A percentile compares a stretch with the other conserved stretches of the same genome.
These are phyloP conservation scores for Claviceps pusilla DNA, from an alignment of 2,329 filamentous ascomycete genomes.

Conservation along the genomic window DNA sequence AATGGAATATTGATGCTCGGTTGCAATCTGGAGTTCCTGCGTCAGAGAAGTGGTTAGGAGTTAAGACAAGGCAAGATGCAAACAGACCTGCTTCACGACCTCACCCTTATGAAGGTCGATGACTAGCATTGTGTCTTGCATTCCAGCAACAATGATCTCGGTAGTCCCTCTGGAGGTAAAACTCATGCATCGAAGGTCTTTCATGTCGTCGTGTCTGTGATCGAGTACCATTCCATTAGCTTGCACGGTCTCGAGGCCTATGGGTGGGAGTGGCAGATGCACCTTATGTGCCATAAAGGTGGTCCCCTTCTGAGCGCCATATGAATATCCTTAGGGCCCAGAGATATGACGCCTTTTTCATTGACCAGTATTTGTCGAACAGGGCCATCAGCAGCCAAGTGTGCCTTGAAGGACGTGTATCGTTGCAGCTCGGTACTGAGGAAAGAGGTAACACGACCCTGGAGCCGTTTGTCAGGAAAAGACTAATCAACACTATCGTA, in stretches of 20 bases:
- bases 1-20: constrained; percentile 67
- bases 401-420: constrained; percentile 82
- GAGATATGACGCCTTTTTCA: constrained; percentile 75
- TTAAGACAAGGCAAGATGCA: background rate
- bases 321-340: constrained; percentile 73
- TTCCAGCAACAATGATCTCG: constrained; percentile 75
- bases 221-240: background rate
- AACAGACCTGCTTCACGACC: constrained; percentile 47
- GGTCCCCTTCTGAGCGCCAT: constrained; percentile 72
- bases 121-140: constrained; percentile 73
- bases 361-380: constrained; percentile 84
- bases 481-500: background rate
- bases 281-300: constrained; percentile 78
- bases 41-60: constrained; percentile 15
- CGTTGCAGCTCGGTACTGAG: constrained; percentile 70
- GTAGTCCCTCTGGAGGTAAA: constrained; percentile 75
- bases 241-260: background rate
- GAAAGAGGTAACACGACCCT: constrained; percentile 78
- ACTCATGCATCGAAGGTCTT: constrained; percentile 83
- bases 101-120: constrained; percentile 56
- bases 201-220: constrained; percentile 56
- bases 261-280: constrained; percentile 10
- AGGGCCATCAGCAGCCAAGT: constrained; percentile 55
- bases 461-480: constrained; percentile 24
- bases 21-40: constrained; percentile 16